Evolutionary conservation across 768 basidiomycete species (phyloP), one percentile per base, ranked within the genome.

Genomic region (Kwoniella europaea): DNA sequence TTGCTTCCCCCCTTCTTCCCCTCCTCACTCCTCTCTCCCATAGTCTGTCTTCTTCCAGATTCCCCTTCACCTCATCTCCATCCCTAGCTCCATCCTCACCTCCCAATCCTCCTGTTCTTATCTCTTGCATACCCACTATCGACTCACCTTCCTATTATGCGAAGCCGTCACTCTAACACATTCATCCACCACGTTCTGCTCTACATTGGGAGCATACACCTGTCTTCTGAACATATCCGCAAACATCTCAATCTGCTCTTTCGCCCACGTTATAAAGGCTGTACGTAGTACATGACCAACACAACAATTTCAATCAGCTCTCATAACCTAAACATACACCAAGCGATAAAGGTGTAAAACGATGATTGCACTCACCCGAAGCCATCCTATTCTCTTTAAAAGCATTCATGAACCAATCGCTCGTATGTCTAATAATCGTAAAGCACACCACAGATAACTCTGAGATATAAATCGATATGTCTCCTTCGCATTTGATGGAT

Each of bases 241-340:
- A 80, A 91, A 98, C 22, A 86, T 84, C 79, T 93, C 90, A 42
- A 98, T 88, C 82, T 93, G 91, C 69, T 88, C 87, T 82, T 90
- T 93, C 0, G 94, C 91, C 97, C 97, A 99, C 54, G 93, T 90
- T 22, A 98, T 91, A 78, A 98, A 94, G 10, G 91, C 97, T 98
- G 75, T 44, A 57, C 46, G 18, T 35, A 5, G 29, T 16, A 22
- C n/a, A 35, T 4, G 35, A 27, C 3, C 35, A 42, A 0, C 58
- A 60, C 0, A 24, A 35, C 35, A 7, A 35, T 35, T 7, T n/a
- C 46, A 24, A 29, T 63, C 22, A 44, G 43, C 62, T 7, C 35
- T n/a, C 24, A 41, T 44, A 29, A 24, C 61, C 56, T 15, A 15
- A 27, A 7, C 56, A 16, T 4, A 57, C 10, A 29, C 56, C 13